A percentile compares a stretch with the other conserved stretches of the same genome.
Evolutionary conservation across 2,329 filamentous ascomycete genomes (phyloP).

Genomic region (Microdochium trichocladiopsis): DNA sequence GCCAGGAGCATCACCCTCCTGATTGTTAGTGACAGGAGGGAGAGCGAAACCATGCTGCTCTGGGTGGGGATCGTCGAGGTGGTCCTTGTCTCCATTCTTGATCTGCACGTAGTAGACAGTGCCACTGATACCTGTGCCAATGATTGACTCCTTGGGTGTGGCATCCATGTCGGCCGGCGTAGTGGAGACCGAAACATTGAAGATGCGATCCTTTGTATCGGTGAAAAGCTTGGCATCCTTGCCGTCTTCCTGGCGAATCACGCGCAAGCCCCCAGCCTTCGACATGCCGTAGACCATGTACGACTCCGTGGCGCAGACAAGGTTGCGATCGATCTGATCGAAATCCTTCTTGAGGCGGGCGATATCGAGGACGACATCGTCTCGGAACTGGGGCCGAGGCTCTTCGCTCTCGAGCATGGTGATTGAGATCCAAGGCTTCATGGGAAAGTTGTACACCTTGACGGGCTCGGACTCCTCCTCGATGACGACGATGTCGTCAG

Average conservation of each 20-base stretch:
- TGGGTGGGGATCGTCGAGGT: slow-evolving; percentile 69
- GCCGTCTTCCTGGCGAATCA: slow-evolving; percentile 92
- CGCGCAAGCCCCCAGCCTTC: slow-evolving; percentile 84
- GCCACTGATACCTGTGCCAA: slow-evolving; percentile 90
- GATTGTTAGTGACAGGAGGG: slow-evolving; percentile 67
- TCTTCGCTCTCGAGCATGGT: slow-evolving; percentile 56
- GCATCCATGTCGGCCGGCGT: slow-evolving; percentile 49
- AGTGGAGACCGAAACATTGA: slow-evolving; percentile 82
- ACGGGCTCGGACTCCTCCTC: slow-evolving; percentile 63
- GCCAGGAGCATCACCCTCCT: slow-evolving; percentile 85
- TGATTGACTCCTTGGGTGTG: slow-evolving; percentile 68
- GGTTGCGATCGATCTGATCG: slow-evolving; percentile 90
- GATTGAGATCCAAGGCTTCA: slow-evolving; percentile 94
- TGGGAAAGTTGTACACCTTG: slow-evolving; percentile 89
- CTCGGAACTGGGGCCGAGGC: slow-evolving; percentile 58
- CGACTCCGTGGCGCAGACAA: slow-evolving; percentile 81
- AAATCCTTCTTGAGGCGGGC: slow-evolving; percentile 95
- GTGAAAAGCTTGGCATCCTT: slow-evolving; percentile 88
- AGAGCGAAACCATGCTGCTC: slow-evolving; percentile 85
- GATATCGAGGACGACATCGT: slow-evolving; percentile 83
- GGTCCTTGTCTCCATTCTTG: slow-evolving; percentile 68
- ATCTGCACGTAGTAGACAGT: slow-evolving; percentile 94
- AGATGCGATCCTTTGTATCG: slow-evolving; percentile 85
- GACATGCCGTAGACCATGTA: slow-evolving; percentile 94
- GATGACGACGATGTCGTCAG: slow-evolving; percentile 56